Base-by-base conservation (phyloP, 805 yeast species). In the Schwanniomyces polymorphus region DNA sequence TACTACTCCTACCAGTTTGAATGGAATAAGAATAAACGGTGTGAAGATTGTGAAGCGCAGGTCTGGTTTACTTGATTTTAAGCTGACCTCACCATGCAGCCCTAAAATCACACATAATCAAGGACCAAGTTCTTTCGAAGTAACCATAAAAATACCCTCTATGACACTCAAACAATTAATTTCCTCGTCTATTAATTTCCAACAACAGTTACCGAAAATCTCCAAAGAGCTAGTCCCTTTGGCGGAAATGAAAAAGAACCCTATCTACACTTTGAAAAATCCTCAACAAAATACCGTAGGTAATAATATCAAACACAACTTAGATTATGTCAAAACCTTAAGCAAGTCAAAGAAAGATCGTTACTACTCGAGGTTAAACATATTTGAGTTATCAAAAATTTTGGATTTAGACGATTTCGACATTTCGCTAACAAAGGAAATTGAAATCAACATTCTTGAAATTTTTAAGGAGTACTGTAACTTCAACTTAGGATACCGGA, bases 401-500 rank as follows among this genome's bases (percentile, higher is more conserved):
- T 58, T 84, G 38, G 70, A 77, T 12, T 63, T 84, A n/a, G 70
- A 77, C 7, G 44, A 53, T 7, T 69, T 56, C 42, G 68, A 79
- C 17, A 61, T 72, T n/a, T 71, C 75, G 28, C 82, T 84, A 55
- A 84, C 89, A 0, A 73, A 78, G 23, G 72, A 70, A 41, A 63
- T 86, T 16, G 90, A 85, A 55, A 65, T 72, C 29, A 72, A 72
- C 39, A 74, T 85, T 14, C 57, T 85, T 28, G 68, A 73, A 39
- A 73, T 84, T 34, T 76, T 85, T 50, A 77, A 74, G 38, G 70
- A 76, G 37, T 81, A 78, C 16, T 74, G 88, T 44, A 84, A 86
- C 4, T 89, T 88, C 64, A 82, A 85, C 26, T 63, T 90, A 26
- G 96, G 96, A 5, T 78, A 81, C 51, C 80, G 81, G 57, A 87